Percentiles rank a stretch among this genome's conserved stretches.
These are phyloP conservation scores for Dendrocalamus latiflorus DNA, from an alignment of 202 grass and related monocot species.

Conservation along the genomic window DNA sequence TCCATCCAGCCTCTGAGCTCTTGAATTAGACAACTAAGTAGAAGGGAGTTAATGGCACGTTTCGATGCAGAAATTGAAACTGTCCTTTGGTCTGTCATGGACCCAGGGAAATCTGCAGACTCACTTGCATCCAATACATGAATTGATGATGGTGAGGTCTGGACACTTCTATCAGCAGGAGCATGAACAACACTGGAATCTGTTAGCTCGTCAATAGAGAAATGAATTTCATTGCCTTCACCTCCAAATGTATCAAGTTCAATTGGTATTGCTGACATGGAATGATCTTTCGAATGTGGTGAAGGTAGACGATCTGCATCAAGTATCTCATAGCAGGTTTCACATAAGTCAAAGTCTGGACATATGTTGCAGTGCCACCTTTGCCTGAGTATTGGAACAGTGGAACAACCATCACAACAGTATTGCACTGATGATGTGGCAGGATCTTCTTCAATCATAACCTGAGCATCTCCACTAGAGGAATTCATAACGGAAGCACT, in stretches of 20 bases:
- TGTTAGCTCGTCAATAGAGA: slow-evolving; percentile 64
- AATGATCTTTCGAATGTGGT: slow-evolving; percentile 85
- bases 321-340: slow-evolving; percentile 91
- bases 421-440: slow-evolving; percentile 90
- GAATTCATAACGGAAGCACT: slow-evolving; percentile 52
- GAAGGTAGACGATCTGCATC: slow-evolving; percentile 78
- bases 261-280: slow-evolving; percentile 92
- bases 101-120: slow-evolving; percentile 51
- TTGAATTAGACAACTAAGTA: slow-evolving; percentile 77
- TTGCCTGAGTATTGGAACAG: slow-evolving; percentile 88
- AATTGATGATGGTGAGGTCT: slow-evolving; percentile 56
- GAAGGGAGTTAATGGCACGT: slow-evolving; percentile 73
- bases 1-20: slow-evolving; percentile 97
- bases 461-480: slow-evolving; percentile 53
- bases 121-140: slow-evolving; percentile 72
- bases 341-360: slow-evolving; percentile 95
- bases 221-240: slow-evolving; percentile 75
- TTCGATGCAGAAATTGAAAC: slow-evolving; percentile 96
- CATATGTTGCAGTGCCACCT: slow-evolving; percentile 97
- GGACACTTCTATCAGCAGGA: slow-evolving; percentile 54
- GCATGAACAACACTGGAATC: slow-evolving; percentile 44
- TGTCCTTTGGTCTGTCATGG: slow-evolving; percentile 53
- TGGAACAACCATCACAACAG: slow-evolving; percentile 98
- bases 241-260: slow-evolving; percentile 85
- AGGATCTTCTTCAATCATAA: slow-evolving; percentile 96